A percentile compares a stretch with the other conserved stretches of the same genome.
These are phyloP conservation scores for Cladosporium sp. DNA, from an alignment of 2,329 filamentous ascomycete species.

Conservation along the genomic window DNA sequence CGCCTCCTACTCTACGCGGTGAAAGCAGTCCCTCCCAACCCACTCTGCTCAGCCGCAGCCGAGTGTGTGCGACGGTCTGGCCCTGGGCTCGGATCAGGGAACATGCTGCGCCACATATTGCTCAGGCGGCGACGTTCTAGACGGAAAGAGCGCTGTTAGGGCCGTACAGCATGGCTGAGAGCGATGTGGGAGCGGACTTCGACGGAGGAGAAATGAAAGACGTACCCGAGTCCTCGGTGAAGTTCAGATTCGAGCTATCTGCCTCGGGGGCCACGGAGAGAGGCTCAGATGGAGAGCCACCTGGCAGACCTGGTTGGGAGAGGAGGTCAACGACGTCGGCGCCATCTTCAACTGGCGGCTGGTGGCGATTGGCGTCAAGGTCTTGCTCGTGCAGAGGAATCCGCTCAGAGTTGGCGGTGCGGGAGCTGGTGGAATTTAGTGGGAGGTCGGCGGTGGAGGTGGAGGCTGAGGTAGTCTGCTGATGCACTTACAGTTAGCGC, in stretches of 20 bases:
- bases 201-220: slow-evolving; percentile 12
- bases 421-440: slow-evolving; percentile 22
- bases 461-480: slow-evolving; percentile 20
- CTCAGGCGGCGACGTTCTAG: slow-evolving; percentile 5
- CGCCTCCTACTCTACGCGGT: neutral
- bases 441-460: slow-evolving; percentile 21
- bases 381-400: slow-evolving; percentile 26
- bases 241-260: neutral
- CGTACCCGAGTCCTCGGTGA: slow-evolving; percentile 26
- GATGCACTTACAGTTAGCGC: slow-evolving; percentile 27
- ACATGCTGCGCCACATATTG: slow-evolving; percentile 9
- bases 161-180: slow-evolving; percentile 26
- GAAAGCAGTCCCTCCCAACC: neutral
- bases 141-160: slow-evolving; percentile 19
- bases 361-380: slow-evolving; percentile 23
- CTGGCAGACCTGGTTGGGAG: slow-evolving; percentile 19
- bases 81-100: neutral
- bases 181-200: slow-evolving; percentile 12
- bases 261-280: slow-evolving; percentile 1
- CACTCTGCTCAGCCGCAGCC: neutral
- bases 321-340: slow-evolving; percentile 33
- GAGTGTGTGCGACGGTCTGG: neutral
- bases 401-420: slow-evolving; percentile 21
- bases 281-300: slow-evolving; percentile 8
- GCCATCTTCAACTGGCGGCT: slow-evolving; percentile 24